A percentile compares a stretch with the other conserved stretches of the same genome.
Evolutionary conservation across 495 filamentous ascomycete species (phyloP).

Genomic region (Trichocladium antarcticum): DNA sequence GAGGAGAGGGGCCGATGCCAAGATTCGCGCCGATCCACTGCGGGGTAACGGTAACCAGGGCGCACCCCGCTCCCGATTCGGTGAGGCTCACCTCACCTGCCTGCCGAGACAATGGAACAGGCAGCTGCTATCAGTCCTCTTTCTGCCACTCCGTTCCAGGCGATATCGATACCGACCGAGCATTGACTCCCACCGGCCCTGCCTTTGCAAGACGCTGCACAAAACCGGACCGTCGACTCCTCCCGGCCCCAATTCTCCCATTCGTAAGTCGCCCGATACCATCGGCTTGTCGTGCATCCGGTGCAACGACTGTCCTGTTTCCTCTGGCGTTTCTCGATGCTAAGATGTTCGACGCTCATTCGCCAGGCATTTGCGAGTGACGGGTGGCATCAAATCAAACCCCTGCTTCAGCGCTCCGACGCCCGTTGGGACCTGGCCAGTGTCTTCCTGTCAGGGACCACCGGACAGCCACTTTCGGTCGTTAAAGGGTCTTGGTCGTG

Average conservation of each 20-base stretch:
- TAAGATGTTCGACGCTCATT: not conserved
- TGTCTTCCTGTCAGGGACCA: not conserved
- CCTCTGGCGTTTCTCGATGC: not conserved
- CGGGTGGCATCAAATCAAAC: not conserved
- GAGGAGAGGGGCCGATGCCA: too few species aligned
- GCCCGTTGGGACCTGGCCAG: conserved; percentile 1
- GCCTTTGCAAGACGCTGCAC: not conserved
- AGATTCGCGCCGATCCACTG: too few species aligned
- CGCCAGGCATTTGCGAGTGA: not conserved
- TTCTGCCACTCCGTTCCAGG: too few species aligned
- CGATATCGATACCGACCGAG: not conserved
- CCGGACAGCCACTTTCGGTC: conserved; percentile 2
- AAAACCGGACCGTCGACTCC: not conserved
- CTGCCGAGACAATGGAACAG: not conserved
- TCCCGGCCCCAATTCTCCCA: too few species aligned
- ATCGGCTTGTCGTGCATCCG: too few species aligned
- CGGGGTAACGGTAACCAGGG: too few species aligned
- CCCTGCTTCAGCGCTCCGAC: not conserved
- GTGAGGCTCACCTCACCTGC: too few species aligned
- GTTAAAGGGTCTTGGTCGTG: not conserved
- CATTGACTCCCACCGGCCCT: not conserved
- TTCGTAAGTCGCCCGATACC: too few species aligned
- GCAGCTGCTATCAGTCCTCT: too few species aligned
- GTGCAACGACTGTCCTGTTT: too few species aligned
- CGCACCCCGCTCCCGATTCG: too few species aligned